Percentiles rank a stretch among this genome's conserved stretches.
These are phyloP conservation scores for Candida adriatica DNA, from an alignment of 805 yeast genomes.

Conservation along the genomic window DNA sequence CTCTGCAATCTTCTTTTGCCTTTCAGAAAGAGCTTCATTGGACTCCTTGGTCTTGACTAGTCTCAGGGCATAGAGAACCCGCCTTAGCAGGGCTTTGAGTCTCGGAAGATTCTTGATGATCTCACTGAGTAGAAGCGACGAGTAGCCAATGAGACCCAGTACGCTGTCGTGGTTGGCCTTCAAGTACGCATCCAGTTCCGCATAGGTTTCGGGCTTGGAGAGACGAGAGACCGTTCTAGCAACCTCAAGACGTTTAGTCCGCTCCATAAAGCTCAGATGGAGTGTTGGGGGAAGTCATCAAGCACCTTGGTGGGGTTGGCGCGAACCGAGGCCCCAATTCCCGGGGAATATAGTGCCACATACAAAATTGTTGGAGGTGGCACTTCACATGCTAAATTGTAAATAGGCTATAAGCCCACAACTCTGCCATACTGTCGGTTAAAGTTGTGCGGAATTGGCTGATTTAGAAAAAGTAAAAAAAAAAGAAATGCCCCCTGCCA, in stretches of 20 bases:
- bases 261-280: too few relatives aligned
- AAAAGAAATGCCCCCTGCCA: conserved; percentile 61
- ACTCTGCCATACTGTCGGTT: too few relatives aligned
- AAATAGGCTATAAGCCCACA: too few relatives aligned
- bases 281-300: too few relatives aligned
- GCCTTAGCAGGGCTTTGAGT: conserved; percentile 8
- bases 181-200: conserved; percentile 7
- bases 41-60: conserved; percentile 2
- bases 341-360: too few relatives aligned
- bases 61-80: conserved; percentile 9
- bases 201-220: background rate
- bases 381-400: too few relatives aligned
- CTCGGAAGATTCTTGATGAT: conserved; percentile 14
- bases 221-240: background rate
- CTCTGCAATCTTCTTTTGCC: conserved; percentile 4
- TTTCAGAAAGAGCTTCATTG: conserved; percentile 4
- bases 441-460: too few relatives aligned
- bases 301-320: too few relatives aligned
- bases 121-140: conserved; percentile 11
- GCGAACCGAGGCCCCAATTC: too few relatives aligned
- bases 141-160: conserved; percentile 12
- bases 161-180: conserved; percentile 11
- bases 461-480: conserved; percentile 3
- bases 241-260: background rate
- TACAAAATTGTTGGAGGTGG: too few relatives aligned